These are phyloP conservation scores for Nicotiana tomentosiformis DNA, from an alignment of 257 asterid genomes.

Conservation along the genomic window DNA sequence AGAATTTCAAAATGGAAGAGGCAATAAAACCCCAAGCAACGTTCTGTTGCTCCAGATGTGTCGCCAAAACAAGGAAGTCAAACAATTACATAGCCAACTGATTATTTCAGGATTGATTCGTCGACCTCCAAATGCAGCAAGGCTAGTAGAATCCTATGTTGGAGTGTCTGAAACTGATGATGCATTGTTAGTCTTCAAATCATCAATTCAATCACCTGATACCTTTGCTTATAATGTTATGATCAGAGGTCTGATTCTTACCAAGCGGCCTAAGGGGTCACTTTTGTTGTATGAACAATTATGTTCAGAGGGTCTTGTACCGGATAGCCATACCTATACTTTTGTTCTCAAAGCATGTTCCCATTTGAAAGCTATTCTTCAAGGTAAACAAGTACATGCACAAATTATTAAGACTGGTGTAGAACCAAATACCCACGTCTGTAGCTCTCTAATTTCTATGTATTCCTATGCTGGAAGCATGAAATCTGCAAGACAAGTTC, in stretches of 20 bases:
- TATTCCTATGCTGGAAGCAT: conserved; percentile 14
- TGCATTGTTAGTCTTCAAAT: conserved; percentile 14
- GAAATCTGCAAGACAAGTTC: conserved; percentile 17
- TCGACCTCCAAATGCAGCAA: conserved; percentile 13
- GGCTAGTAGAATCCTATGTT: conserved; percentile 22
- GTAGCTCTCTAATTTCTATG: conserved; percentile 21
- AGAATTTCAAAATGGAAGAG: neutral
- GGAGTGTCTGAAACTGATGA: conserved; percentile 7
- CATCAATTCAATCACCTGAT: conserved; percentile 16
- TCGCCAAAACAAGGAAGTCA: conserved; percentile 8
- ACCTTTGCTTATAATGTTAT: conserved; percentile 21
- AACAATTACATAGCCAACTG: conserved; percentile 24
- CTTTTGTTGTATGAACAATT: conserved; percentile 12
- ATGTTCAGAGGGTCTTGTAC: conserved; percentile 5
- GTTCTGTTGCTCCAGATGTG: conserved; percentile 19
- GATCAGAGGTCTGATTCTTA: conserved; percentile 23
- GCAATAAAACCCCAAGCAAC: neutral
- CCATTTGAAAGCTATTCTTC: conserved; percentile 9
- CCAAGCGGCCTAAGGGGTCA: conserved; percentile 3
- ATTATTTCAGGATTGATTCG: conserved; percentile 21
- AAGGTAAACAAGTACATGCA: conserved; percentile 25
- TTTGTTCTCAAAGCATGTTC: conserved; percentile 33
- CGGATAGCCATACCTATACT: conserved; percentile 25
- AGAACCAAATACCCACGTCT: conserved; percentile 8
- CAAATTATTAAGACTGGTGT: conserved; percentile 20